phyloP scores from a whole-genome alignment of 257 asterid genomes.

The Nicotiana benthamiana region DNA sequence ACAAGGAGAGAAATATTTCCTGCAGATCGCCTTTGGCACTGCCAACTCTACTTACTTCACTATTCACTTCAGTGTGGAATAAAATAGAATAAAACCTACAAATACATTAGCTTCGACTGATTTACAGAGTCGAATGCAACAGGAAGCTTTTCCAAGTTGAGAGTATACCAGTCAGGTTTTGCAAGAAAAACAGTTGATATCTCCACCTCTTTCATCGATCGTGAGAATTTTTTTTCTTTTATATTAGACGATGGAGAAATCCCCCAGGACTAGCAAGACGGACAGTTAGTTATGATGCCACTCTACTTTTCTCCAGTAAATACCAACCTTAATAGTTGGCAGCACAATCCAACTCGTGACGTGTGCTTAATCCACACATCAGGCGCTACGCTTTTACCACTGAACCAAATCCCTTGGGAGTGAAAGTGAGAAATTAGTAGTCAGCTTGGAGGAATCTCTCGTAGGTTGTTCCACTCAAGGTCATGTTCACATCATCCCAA shows the following conservation, averaged over 20 bases:
- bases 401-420: background rate
- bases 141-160: constrained; percentile 14
- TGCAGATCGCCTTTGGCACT: constrained; percentile 1
- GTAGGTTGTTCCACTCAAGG: constrained; percentile 60
- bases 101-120: background rate
- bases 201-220: constrained; percentile 22
- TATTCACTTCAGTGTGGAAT: background rate
- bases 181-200: constrained; percentile 9
- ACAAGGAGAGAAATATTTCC: background rate
- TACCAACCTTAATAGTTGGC: background rate
- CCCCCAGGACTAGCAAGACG: background rate
- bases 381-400: background rate
- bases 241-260: background rate
- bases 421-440: constrained; percentile 22
- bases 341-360: background rate
- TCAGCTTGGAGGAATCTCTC: constrained; percentile 63
- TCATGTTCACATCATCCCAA: constrained; percentile 65
- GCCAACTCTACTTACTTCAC: background rate
- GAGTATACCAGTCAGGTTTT: constrained; percentile 9
- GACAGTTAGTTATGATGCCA: no score
- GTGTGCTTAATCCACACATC: no score
- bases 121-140: background rate
- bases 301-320: background rate
- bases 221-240: background rate
- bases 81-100: background rate